These are phyloP conservation scores for Aschersonia sp. DNA, from an alignment of 2,329 filamentous ascomycete species.

Conservation along the genomic window DNA sequence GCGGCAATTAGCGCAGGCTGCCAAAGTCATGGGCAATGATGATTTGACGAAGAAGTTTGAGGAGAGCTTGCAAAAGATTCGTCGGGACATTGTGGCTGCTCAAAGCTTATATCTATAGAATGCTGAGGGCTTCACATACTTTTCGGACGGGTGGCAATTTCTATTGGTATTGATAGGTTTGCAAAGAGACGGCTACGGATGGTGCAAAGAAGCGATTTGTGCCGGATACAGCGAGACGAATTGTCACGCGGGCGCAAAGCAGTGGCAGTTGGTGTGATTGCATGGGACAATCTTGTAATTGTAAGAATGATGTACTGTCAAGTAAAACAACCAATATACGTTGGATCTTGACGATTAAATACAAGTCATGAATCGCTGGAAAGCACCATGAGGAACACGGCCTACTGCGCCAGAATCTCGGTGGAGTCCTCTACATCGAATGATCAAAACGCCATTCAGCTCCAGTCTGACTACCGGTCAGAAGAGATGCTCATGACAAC, in stretches of 20 bases:
- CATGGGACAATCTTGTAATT: not conserved
- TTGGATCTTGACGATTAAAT: not conserved
- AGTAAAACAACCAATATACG: too few species aligned
- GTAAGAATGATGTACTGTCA: not conserved
- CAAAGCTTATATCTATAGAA: slow-evolving; percentile 77
- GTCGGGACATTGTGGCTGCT: slow-evolving; percentile 86
- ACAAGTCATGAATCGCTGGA: too few species aligned
- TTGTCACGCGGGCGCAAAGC: too few species aligned
- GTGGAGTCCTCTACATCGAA: not conserved
- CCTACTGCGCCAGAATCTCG: too few species aligned
- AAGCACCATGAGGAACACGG: too few species aligned
- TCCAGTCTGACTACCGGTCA: slow-evolving; percentile 9
- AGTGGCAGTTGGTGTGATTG: too few species aligned
- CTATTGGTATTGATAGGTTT: not conserved
- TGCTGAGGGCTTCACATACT: too few species aligned
- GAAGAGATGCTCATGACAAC: slow-evolving; percentile 38
- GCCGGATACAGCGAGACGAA: too few species aligned
- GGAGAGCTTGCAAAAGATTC: slow-evolving; percentile 67
- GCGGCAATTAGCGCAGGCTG: slow-evolving; percentile 86
- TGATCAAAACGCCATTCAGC: not conserved
- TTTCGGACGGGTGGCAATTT: not conserved
- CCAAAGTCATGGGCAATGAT: slow-evolving; percentile 96
- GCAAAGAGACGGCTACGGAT: too few species aligned
- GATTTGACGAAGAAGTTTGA: slow-evolving; percentile 91
- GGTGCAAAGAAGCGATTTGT: too few species aligned